phyloP scores from a whole-genome alignment of 2,329 filamentous ascomycete genomes.

The Claviceps capensis region DNA sequence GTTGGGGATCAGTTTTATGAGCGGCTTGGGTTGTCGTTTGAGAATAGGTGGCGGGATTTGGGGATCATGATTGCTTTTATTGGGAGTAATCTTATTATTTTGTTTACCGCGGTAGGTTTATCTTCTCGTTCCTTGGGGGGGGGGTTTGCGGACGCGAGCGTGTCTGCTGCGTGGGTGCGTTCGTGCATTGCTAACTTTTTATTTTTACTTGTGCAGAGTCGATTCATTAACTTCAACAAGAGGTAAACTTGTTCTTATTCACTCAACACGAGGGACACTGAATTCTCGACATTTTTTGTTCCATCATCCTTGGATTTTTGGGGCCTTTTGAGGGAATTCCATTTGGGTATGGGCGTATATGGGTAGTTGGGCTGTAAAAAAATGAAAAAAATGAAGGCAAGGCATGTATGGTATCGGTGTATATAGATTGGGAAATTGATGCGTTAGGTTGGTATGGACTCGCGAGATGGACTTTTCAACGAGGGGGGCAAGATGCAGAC shows the following conservation, averaged over 20 bases:
- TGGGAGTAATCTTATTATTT: constrained; percentile 57
- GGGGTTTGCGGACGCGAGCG: not conserved
- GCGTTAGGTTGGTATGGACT: too few species aligned
- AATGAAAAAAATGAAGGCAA: too few species aligned
- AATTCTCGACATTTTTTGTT: too few species aligned
- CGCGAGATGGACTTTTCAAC: not conserved
- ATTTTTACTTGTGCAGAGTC: constrained; percentile 21
- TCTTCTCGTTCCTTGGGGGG: too few species aligned
- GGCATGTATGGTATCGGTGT: too few species aligned
- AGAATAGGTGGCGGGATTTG: constrained; percentile 64
- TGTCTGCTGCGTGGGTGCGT: not conserved
- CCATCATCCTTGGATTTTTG: too few species aligned
- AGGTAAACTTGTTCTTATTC: constrained; percentile 16
- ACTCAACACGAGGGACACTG: too few species aligned
- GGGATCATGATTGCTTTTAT: constrained; percentile 69
- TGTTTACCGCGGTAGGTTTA: constrained; percentile 38
- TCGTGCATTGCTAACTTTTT: not conserved
- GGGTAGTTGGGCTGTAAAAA: too few species aligned
- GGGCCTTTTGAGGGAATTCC: too few species aligned
- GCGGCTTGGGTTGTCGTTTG: constrained; percentile 51
- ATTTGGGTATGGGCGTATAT: too few species aligned
- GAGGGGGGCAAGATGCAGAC: not conserved
- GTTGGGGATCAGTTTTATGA: constrained; percentile 70
- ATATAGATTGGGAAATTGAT: too few species aligned
- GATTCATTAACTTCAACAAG: constrained; percentile 41